Evolutionary conservation across 1,139 yeast species (phyloP).

Genomic region (Pichia sp.): DNA sequence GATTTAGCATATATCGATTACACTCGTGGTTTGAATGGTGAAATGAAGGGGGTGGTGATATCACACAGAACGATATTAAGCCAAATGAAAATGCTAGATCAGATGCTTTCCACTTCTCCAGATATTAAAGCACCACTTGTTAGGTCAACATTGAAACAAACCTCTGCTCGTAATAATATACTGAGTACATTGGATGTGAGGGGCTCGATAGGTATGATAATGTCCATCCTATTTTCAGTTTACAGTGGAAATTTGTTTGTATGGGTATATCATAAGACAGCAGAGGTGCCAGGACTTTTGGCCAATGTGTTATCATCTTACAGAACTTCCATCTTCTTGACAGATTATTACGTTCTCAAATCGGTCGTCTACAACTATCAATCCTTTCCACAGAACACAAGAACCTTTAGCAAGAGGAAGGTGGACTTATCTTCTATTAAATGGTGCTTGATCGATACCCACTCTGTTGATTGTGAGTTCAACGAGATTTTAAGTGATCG

Average conservation of each 20-base stretch:
- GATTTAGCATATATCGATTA: conserved; percentile 93
- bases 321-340: conserved; percentile 65
- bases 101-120: conserved; percentile 62
- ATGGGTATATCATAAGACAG: conserved; percentile 71
- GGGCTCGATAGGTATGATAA: conserved; percentile 79
- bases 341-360: conserved; percentile 87
- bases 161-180: conserved; percentile 29
- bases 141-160: conserved; percentile 32
- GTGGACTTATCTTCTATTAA: conserved; percentile 76
- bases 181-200: conserved; percentile 81
- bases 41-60: conserved; percentile 86
- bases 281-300: conserved; percentile 80
- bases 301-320: conserved; percentile 72
- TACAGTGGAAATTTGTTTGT: conserved; percentile 78
- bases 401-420: conserved; percentile 70
- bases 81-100: conserved; percentile 74
- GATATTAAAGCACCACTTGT: conserved; percentile 25
- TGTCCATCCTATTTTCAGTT: conserved; percentile 74
- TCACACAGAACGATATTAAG: conserved; percentile 83
- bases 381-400: conserved; percentile 77
- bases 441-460: conserved; percentile 87
- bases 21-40: conserved; percentile 86
- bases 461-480: conserved; percentile 93
- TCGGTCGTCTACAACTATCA: conserved; percentile 92
- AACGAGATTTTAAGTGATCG: conserved; percentile 86